phyloP scores from a whole-genome alignment of 371 early-diverging fungal species.

The Mucor plumbeus region DNA sequence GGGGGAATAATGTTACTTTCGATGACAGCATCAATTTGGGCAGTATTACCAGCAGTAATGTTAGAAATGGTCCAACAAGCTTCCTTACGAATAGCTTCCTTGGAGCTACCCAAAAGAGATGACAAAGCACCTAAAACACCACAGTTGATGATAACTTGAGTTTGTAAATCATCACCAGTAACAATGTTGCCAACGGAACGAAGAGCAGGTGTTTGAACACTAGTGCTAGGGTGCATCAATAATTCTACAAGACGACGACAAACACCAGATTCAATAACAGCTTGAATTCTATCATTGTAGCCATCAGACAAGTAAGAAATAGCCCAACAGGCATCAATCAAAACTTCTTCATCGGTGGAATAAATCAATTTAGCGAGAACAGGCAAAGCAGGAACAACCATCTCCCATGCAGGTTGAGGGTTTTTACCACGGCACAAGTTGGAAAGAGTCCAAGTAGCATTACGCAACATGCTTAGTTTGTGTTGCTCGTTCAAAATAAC shows the following conservation, averaged over 20 bases:
- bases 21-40: slow-evolving; percentile 95
- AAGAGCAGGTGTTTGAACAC: slow-evolving; percentile 97
- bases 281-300: slow-evolving; percentile 93
- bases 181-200: slow-evolving; percentile 99
- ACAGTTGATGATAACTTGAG: slow-evolving; percentile 94
- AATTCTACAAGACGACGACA: slow-evolving; percentile 93
- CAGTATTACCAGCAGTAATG: slow-evolving; percentile 99
- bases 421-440: slow-evolving; percentile 99
- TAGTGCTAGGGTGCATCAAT: slow-evolving; percentile 81
- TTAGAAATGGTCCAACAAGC: slow-evolving; percentile 99
- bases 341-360: slow-evolving; percentile 93
- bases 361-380: slow-evolving; percentile 90
- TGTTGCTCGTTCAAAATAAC: slow-evolving; percentile 83
- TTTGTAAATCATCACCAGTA: slow-evolving; percentile 98
- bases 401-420: slow-evolving; percentile 92
- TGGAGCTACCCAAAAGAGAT: slow-evolving; percentile 81
- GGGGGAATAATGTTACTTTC: slow-evolving; percentile 94
- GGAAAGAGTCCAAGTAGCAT: slow-evolving; percentile 99
- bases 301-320: slow-evolving; percentile 99
- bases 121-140: slow-evolving; percentile 87
- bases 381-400: slow-evolving; percentile 84
- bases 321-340: slow-evolving; percentile 99
- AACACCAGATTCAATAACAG: slow-evolving; percentile 96
- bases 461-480: slow-evolving; percentile 95
- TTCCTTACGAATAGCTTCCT: slow-evolving; percentile 98